phyloP scores from a whole-genome alignment of 768 basidiomycete species.

The Boletellus emodensis region DNA sequence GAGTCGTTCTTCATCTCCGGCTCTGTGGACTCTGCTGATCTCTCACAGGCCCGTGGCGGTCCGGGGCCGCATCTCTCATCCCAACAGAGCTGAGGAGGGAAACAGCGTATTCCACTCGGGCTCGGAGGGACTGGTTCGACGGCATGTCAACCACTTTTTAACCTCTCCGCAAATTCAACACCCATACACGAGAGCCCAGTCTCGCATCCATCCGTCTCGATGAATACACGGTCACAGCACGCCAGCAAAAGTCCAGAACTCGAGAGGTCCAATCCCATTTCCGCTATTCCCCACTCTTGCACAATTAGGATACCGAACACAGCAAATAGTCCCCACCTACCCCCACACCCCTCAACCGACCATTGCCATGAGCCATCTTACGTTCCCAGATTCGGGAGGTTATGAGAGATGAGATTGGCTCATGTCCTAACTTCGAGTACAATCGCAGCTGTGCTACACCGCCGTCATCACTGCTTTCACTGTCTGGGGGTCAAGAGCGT shows the following conservation, averaged over 20 bases:
- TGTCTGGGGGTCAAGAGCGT: slow-evolving; percentile 47
- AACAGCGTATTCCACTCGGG: slow-evolving; percentile 2
- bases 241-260: not conserved
- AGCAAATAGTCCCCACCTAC: slow-evolving; percentile 3
- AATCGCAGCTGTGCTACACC: slow-evolving; percentile 48
- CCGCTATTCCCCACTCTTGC: slow-evolving; percentile 12
- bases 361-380: slow-evolving; percentile 37
- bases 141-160: slow-evolving; percentile 26
- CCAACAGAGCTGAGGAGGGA: slow-evolving; percentile 6
- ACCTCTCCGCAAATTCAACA: not conserved
- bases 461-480: slow-evolving; percentile 49
- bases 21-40: slow-evolving; percentile 21
- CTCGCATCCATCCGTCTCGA: slow-evolving; percentile 2
- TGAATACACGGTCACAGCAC: not conserved
- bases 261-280: not conserved
- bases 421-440: not conserved
- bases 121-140: slow-evolving; percentile 53
- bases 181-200: slow-evolving; percentile 4
- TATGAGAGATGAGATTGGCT: slow-evolving; percentile 52
- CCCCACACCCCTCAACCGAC: slow-evolving; percentile 7
- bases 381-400: slow-evolving; percentile 52
- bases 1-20: slow-evolving; percentile 50
- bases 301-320: slow-evolving; percentile 15
- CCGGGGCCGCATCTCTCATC: slow-evolving; percentile 54
- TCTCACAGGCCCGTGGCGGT: slow-evolving; percentile 47